These are phyloP conservation scores for Blastobotrys illinoisensis DNA, from an alignment of 1,139 yeast genomes.

Conservation along the genomic window DNA sequence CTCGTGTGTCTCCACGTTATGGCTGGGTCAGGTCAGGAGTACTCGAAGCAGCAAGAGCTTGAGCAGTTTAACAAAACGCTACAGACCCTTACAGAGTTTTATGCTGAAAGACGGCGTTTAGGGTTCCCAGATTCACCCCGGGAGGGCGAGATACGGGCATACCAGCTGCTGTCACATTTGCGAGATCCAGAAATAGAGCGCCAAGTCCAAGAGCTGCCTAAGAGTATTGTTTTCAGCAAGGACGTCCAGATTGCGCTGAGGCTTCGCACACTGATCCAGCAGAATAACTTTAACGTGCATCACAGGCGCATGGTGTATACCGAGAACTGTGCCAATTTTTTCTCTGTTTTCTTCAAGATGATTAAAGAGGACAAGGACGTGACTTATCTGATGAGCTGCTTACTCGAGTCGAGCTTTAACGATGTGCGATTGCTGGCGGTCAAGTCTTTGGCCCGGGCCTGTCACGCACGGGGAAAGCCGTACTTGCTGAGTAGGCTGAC, in stretches of 20 bases:
- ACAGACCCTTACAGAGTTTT: slow-evolving; percentile 84
- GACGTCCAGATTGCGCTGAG: slow-evolving; percentile 68
- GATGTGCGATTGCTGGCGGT: slow-evolving; percentile 74
- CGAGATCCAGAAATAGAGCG: slow-evolving; percentile 83
- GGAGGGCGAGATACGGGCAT: slow-evolving; percentile 92
- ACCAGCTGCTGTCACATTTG: slow-evolving; percentile 71
- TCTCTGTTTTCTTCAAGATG: slow-evolving; percentile 58
- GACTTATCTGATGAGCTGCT: slow-evolving; percentile 67
- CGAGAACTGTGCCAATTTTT: slow-evolving; percentile 60
- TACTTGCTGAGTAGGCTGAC: slow-evolving; percentile 46
- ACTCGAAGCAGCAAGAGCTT: slow-evolving; percentile 89
- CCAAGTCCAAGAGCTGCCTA: slow-evolving; percentile 66
- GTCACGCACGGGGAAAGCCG: slow-evolving; percentile 69
- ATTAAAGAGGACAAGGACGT: slow-evolving; percentile 45
- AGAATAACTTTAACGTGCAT: slow-evolving; percentile 46
- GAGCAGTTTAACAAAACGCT: slow-evolving; percentile 91
- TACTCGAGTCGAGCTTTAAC: slow-evolving; percentile 75
- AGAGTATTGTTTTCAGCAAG: slow-evolving; percentile 46
- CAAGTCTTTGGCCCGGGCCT: slow-evolving; percentile 59
- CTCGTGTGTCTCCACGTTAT: slow-evolving; percentile 75
- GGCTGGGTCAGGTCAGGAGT: slow-evolving; percentile 70
- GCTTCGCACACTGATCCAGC: slow-evolving; percentile 60
- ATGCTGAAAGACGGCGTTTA: slow-evolving; percentile 67
- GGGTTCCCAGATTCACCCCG: slow-evolving; percentile 63
- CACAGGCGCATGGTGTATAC: slow-evolving; percentile 53